Evolutionary conservation across 305 asterid species (phyloP).

Genomic region (Solanum chacoense): DNA sequence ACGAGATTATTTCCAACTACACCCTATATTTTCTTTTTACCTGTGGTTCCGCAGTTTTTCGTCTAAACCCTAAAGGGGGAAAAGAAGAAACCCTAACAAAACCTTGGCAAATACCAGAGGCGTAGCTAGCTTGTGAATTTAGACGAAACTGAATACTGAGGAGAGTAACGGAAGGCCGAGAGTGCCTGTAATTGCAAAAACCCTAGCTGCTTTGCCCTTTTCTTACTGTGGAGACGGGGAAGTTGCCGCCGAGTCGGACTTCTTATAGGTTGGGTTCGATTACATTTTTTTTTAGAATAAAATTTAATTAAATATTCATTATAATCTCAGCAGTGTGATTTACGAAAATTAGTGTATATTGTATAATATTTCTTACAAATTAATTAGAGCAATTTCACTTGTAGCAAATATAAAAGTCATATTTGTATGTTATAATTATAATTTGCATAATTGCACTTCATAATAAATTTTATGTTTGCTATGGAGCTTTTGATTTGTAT

Average conservation of each 20-base stretch:
- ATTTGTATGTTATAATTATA: too few species aligned
- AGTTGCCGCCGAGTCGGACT: not conserved
- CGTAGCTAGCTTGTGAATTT: conserved; percentile 36
- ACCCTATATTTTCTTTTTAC: conserved; percentile 16
- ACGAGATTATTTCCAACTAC: conserved; percentile 26
- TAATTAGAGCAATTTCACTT: not conserved
- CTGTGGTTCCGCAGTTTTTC: conserved; percentile 8
- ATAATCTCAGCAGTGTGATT: not conserved
- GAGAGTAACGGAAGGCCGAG: conserved; percentile 9
- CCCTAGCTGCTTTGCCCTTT: conserved; percentile 24
- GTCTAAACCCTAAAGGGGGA: conserved; percentile 19
- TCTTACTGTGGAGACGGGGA: not conserved
- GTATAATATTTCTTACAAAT: not conserved
- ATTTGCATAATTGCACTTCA: too few species aligned
- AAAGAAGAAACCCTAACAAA: conserved; percentile 37
- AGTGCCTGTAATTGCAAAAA: conserved; percentile 24
- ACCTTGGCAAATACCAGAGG: conserved; percentile 22
- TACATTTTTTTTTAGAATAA: not conserved
- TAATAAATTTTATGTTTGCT: too few species aligned
- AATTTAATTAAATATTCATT: not conserved
- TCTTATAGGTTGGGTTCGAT: not conserved
- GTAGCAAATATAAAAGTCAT: too few species aligned
- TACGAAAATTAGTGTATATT: too few species aligned
- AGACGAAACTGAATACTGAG: conserved; percentile 10
- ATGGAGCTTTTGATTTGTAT: too few species aligned